These are phyloP conservation scores for Ophiostoma tasmaniense DNA, from an alignment of 2,329 filamentous ascomycete genomes.

Conservation along the genomic window DNA sequence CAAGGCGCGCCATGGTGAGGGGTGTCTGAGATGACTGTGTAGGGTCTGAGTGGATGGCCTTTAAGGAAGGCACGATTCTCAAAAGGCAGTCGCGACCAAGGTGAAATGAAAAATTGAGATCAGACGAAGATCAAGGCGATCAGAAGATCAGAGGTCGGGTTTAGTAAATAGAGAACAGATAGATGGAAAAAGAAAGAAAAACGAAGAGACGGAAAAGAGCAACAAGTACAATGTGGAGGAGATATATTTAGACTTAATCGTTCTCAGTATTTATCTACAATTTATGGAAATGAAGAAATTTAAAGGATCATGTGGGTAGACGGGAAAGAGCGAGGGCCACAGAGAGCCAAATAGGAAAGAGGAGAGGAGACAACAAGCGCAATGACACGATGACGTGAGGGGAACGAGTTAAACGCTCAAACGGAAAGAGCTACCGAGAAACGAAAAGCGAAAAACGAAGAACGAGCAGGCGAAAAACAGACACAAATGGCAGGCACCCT, in stretches of 20 bases:
- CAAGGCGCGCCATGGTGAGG: conserved; percentile 12
- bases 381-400: not conserved
- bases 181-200: not conserved
- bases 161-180: not conserved
- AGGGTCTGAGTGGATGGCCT: not conserved
- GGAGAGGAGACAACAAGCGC: not conserved
- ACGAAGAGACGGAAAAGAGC: not conserved
- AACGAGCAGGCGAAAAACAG: no score
- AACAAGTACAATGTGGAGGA: not conserved
- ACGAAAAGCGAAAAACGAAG: not conserved
- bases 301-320: conserved; percentile 5
- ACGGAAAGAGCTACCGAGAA: not conserved
- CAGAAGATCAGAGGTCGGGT: not conserved
- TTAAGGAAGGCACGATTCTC: no score
- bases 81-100: not conserved
- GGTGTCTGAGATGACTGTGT: not conserved
- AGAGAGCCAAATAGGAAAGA: no score
- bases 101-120: not conserved
- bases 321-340: not conserved
- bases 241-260: not conserved
- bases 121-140: not conserved
- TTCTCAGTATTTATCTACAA: not conserved
- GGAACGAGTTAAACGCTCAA: not conserved
- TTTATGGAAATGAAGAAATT: not conserved
- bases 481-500: no score